Evolutionary conservation across 202 grass and related monocot genomes (phyloP).

Genomic region (Panicum hallii): DNA sequence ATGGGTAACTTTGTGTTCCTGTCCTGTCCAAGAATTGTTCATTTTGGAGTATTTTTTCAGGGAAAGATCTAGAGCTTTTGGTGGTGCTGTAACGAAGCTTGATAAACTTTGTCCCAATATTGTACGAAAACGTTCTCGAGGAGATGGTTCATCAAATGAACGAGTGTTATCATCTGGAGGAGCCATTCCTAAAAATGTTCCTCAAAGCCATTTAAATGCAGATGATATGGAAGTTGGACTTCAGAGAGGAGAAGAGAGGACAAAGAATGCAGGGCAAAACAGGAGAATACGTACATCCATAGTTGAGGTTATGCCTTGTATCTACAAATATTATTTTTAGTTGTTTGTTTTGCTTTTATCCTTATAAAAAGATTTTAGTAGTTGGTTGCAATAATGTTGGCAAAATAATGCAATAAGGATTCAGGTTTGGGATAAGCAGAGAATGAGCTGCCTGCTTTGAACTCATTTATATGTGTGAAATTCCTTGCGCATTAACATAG

Average conservation of each 20-base stretch:
- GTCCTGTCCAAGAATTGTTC: conserved; percentile 30
- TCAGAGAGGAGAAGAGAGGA: conserved; percentile 71
- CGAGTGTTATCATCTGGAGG: conserved; percentile 59
- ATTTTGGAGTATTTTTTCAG: conserved; percentile 45
- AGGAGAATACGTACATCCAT: conserved; percentile 73
- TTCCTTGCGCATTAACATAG: not conserved
- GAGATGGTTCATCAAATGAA: conserved; percentile 69
- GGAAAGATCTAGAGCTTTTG: conserved; percentile 61
- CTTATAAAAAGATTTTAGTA: conserved; percentile 39
- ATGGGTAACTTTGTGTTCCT: conserved; percentile 16
- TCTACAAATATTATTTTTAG: conserved; percentile 33
- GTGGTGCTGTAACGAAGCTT: conserved; percentile 63
- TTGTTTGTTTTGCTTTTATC: conserved; percentile 27
- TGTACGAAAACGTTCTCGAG: conserved; percentile 69
- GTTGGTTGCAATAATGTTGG: conserved; percentile 17
- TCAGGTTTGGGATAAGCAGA: conserved; percentile 18
- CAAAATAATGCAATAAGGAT: conserved; percentile 29
- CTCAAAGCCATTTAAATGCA: conserved; percentile 65
- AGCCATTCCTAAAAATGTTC: conserved; percentile 49
- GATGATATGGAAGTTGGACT: conserved; percentile 66
- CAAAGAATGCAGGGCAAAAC: conserved; percentile 67
- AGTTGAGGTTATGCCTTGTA: conserved; percentile 56
- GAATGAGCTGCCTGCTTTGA: conserved; percentile 22
- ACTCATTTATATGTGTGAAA: conserved; percentile 15
- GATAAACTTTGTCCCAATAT: conserved; percentile 62